Percentiles rank a stretch among this genome's conserved stretches.
Evolutionary conservation across 257 asterid genomes (phyloP).

Genomic region (Solanum corneliomulleri): DNA sequence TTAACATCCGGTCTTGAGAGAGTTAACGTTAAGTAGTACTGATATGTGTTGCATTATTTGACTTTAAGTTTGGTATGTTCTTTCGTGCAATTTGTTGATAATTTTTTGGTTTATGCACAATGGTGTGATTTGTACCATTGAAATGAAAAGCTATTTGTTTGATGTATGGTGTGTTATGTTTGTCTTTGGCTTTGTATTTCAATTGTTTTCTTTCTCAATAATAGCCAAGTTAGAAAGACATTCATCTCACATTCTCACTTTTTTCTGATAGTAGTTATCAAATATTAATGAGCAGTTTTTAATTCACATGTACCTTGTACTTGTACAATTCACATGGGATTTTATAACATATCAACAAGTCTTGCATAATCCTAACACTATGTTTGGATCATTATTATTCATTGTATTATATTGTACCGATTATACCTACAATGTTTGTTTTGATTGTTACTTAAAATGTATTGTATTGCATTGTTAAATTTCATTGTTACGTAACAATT

Average conservation of each 20-base stretch:
- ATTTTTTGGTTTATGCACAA: background rate
- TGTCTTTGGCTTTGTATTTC: background rate
- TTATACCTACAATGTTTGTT: no score
- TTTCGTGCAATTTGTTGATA: background rate
- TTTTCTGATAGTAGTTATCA: background rate
- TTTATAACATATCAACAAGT: background rate
- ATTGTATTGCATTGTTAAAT: no score
- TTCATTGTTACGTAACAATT: no score
- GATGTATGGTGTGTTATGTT: background rate
- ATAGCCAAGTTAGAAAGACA: background rate
- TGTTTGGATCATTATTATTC: no score
- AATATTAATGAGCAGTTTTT: background rate
- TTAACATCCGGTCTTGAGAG: background rate
- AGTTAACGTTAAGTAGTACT: background rate
- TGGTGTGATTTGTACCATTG: background rate
- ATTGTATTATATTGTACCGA: no score
- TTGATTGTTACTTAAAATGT: no score
- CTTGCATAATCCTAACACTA: background rate
- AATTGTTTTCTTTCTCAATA: background rate
- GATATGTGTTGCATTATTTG: background rate
- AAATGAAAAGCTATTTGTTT: background rate
- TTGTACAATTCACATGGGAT: background rate
- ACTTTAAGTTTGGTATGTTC: background rate
- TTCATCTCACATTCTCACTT: background rate
- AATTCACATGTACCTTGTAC: background rate